A percentile compares a stretch with the other conserved stretches of the same genome.
Evolutionary conservation across 345 rosid species (phyloP).

Genomic region (Aethionema arabicum): DNA sequence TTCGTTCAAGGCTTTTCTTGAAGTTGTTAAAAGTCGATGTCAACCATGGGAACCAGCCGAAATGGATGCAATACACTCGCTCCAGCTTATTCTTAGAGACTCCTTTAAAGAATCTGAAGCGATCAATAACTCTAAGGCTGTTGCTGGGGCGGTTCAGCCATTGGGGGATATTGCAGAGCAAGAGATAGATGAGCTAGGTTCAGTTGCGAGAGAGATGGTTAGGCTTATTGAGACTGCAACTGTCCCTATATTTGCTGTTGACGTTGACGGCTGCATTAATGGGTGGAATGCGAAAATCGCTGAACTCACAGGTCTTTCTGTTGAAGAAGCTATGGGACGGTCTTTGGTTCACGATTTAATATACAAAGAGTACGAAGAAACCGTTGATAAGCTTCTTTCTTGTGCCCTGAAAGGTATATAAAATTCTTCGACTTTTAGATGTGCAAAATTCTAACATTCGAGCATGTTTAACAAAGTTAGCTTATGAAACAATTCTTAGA

Average conservation of each 20-base stretch:
- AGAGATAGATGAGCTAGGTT: slow-evolving; percentile 86
- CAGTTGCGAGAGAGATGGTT: slow-evolving; percentile 99
- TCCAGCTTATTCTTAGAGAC: slow-evolving; percentile 93
- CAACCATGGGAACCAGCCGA: slow-evolving; percentile 95
- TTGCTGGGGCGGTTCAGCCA: slow-evolving; percentile 43
- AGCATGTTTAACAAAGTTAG: background rate
- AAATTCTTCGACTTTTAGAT: slow-evolving; percentile 22
- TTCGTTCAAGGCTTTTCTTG: slow-evolving; percentile 94
- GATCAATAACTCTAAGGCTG: slow-evolving; percentile 69
- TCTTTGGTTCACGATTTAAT: slow-evolving; percentile 81
- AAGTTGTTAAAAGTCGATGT: slow-evolving; percentile 95
- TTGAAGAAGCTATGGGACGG: slow-evolving; percentile 96
- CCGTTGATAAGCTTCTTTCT: slow-evolving; percentile 66
- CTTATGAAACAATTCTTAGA: too few relatives aligned
- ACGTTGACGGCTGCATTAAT: slow-evolving; percentile 71
- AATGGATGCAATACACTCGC: slow-evolving; percentile 99
- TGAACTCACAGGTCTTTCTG: slow-evolving; percentile 81
- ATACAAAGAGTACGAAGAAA: slow-evolving; percentile 72
- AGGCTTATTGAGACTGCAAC: slow-evolving; percentile 96
- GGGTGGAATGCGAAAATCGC: slow-evolving; percentile 98
- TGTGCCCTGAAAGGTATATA: slow-evolving; percentile 75
- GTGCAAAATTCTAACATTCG: background rate
- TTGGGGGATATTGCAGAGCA: slow-evolving; percentile 60
- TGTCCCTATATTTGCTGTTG: slow-evolving; percentile 97
- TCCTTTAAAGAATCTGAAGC: slow-evolving; percentile 77